Percentiles rank a stretch among this genome's conserved stretches.
Conservation (phyloP, 2,329 filamentous ascomycete genomes). For the Elsinoe fawcettii region DNA sequence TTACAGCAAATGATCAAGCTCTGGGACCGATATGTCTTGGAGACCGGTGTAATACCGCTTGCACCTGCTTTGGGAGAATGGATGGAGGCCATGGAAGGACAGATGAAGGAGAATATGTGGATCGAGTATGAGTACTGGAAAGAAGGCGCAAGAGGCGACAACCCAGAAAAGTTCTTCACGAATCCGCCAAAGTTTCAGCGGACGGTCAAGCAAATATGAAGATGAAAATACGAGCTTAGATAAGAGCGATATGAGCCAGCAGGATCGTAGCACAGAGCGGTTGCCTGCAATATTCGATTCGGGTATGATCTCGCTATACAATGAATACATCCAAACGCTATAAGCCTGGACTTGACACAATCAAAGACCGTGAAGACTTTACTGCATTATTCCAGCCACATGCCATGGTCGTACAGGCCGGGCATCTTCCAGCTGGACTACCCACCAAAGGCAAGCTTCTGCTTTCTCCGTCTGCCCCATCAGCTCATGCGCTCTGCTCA, state of each 20-base stretch:
- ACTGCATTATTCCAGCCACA: slow-evolving; percentile 32
- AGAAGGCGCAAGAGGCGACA: slow-evolving; percentile 38
- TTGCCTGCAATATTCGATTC: neutral
- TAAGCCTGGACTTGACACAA: neutral
- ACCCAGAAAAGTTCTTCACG: slow-evolving; percentile 30
- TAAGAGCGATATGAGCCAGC: neutral
- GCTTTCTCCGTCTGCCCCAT: slow-evolving; percentile 79
- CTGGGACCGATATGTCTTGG: slow-evolving; percentile 52
- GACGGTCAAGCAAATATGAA: slow-evolving; percentile 19
- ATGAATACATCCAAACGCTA: slow-evolving; percentile 1
- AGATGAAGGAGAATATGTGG: slow-evolving; percentile 59
- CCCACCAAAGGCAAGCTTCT: slow-evolving; percentile 94
- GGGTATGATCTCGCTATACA: neutral
- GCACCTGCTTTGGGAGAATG: slow-evolving; percentile 52
- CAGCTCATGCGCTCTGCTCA: slow-evolving; percentile 81
- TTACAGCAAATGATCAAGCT: slow-evolving; percentile 44
- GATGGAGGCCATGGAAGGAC: slow-evolving; percentile 53
- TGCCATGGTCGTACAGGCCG: slow-evolving; percentile 73
- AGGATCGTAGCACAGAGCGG: neutral
- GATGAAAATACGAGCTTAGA: neutral
- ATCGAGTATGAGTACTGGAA: slow-evolving; percentile 61
- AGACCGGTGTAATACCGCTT: slow-evolving; percentile 53
- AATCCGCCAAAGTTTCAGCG: slow-evolving; percentile 27
- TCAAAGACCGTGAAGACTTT: neutral
- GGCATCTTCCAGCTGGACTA: slow-evolving; percentile 85